A percentile compares a stretch with the other conserved stretches of the same genome.
phyloP scores from a whole-genome alignment of 2,329 filamentous ascomycete species.

The Aspergillus bombycis region DNA sequence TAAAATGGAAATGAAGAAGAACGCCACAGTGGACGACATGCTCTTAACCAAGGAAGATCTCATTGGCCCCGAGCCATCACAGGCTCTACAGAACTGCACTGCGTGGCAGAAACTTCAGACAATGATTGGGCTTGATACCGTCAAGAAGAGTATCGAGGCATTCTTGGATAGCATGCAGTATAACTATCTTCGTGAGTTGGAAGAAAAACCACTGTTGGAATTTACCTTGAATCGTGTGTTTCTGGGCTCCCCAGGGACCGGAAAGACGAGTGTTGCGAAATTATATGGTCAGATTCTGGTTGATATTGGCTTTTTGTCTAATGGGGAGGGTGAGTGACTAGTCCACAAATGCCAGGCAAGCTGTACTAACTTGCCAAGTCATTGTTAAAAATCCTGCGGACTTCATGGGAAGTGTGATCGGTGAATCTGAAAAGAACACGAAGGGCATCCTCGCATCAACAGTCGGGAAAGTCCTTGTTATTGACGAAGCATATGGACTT shows the following conservation, averaged over 20 bases:
- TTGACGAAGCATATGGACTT: slow-evolving; percentile 78
- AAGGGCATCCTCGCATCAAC: slow-evolving; percentile 71
- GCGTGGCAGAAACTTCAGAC: slow-evolving; percentile 63
- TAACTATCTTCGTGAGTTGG: slow-evolving; percentile 69
- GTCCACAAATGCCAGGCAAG: background rate
- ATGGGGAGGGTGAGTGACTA: slow-evolving; percentile 61
- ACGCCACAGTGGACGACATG: slow-evolving; percentile 57
- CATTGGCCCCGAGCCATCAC: slow-evolving; percentile 68
- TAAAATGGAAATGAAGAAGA: slow-evolving; percentile 47
- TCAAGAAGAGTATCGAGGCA: slow-evolving; percentile 64
- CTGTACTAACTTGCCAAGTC: slow-evolving; percentile 49
- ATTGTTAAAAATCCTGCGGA: slow-evolving; percentile 73
- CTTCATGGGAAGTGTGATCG: slow-evolving; percentile 67
- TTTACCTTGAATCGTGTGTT: slow-evolving; percentile 71
- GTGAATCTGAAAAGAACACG: slow-evolving; percentile 70
- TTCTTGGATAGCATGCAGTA: slow-evolving; percentile 64
- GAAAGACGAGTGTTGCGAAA: slow-evolving; percentile 76
- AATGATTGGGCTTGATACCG: slow-evolving; percentile 62
- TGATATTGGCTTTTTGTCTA: slow-evolving; percentile 68
- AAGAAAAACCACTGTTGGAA: slow-evolving; percentile 61
- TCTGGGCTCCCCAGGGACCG: slow-evolving; percentile 72
- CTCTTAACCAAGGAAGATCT: slow-evolving; percentile 68
- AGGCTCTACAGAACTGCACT: slow-evolving; percentile 53
- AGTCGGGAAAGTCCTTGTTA: slow-evolving; percentile 74
- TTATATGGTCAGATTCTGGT: slow-evolving; percentile 70